Percentiles rank a stretch among this genome's conserved stretches.
Evolutionary conservation across 1,284 basidiomycete species (phyloP).

Genomic region (Agroathelia rolfsii): DNA sequence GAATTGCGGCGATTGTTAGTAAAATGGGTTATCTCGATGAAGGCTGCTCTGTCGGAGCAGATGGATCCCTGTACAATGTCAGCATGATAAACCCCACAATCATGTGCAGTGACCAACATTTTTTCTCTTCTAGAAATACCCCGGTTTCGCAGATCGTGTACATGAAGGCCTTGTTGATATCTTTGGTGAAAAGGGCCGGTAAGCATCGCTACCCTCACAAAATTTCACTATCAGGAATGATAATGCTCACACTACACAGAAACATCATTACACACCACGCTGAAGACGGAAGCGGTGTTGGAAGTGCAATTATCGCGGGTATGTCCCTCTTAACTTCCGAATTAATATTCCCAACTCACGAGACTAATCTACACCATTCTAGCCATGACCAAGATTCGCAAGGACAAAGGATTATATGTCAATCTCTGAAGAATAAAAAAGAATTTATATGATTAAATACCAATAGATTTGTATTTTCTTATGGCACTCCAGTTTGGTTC

Average conservation of each 20-base stretch:
- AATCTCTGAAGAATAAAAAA: too few species aligned
- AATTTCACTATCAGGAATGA: constrained; percentile 3
- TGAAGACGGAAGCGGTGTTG: constrained; percentile 92
- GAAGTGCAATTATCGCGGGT: constrained; percentile 94
- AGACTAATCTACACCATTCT: constrained; percentile 5
- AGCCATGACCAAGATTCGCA: constrained; percentile 59
- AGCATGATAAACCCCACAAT: too few species aligned
- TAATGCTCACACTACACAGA: constrained; percentile 26
- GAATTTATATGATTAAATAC: too few species aligned
- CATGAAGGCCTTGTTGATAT: constrained; percentile 86
- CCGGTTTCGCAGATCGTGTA: constrained; percentile 81
- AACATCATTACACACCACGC: constrained; percentile 87
- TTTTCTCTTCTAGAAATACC: constrained; percentile 77
- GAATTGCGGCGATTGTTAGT: constrained; percentile 88
- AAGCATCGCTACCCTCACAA: constrained; percentile 19
- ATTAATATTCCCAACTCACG: neutral
- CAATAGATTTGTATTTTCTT: too few species aligned
- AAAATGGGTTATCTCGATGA: constrained; percentile 88
- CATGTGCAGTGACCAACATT: constrained; percentile 9
- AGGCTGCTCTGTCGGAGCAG: constrained; percentile 84
- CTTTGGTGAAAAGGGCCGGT: constrained; percentile 89
- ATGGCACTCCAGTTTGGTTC: too few species aligned
- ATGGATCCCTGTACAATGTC: constrained; percentile 91
- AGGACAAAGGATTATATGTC: constrained; percentile 33
- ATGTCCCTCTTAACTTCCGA: constrained; percentile 19